Evolutionary conservation across 2,329 filamentous ascomycete genomes (phyloP).

Genomic region (Didymella pomorum): DNA sequence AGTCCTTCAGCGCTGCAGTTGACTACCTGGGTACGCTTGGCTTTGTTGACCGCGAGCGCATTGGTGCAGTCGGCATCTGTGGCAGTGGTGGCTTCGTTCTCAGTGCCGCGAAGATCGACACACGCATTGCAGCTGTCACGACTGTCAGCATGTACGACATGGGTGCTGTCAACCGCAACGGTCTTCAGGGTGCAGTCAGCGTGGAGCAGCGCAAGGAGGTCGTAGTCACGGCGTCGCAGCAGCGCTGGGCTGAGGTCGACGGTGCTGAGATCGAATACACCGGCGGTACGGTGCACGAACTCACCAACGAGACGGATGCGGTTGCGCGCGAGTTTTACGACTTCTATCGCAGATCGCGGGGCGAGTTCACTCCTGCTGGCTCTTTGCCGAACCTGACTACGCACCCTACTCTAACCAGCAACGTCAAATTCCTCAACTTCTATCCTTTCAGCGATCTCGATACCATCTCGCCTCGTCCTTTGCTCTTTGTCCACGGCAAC

Average conservation of each 20-base stretch:
- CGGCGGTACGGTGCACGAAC: constrained; percentile 3
- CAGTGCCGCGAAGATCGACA: constrained; percentile 1
- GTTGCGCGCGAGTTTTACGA: constrained; percentile 44
- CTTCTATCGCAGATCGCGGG: constrained; percentile 45
- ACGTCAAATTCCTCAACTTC: constrained; percentile 25
- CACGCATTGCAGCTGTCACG: neutral
- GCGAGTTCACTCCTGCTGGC: constrained; percentile 33
- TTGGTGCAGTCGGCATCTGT: neutral
- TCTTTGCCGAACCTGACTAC: constrained; percentile 10
- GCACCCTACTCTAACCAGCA: neutral
- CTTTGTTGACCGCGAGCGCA: neutral
- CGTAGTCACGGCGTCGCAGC: neutral
- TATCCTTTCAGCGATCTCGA: neutral
- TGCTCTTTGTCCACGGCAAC: constrained; percentile 37
- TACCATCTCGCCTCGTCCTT: constrained; percentile 26
- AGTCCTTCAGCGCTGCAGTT: constrained; percentile 44
- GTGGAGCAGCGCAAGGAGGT: neutral
- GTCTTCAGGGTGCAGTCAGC: neutral
- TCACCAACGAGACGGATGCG: constrained; percentile 28
- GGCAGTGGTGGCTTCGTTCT: neutral
- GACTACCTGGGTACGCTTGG: constrained; percentile 34
- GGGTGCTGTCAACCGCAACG: neutral
- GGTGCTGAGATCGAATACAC: neutral
- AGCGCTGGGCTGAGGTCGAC: neutral
- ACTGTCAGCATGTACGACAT: neutral